Percentiles rank a stretch among this genome's conserved stretches.
Conservation (phyloP, 148 eudicot species). For the Rheum nobile region DNA sequence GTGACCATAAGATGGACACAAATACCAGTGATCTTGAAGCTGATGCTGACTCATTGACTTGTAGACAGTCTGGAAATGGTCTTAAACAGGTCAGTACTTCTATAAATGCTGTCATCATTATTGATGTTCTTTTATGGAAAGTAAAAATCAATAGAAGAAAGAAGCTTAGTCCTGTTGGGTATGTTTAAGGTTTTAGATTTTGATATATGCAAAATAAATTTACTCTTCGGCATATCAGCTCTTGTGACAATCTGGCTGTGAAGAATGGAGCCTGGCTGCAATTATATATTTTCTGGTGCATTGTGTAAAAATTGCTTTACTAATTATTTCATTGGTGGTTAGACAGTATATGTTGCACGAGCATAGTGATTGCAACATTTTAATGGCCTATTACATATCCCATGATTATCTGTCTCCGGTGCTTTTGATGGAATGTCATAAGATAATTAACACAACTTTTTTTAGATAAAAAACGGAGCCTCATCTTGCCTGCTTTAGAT, state of each 20-base stretch:
- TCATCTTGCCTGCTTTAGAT: no score
- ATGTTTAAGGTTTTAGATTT: neutral
- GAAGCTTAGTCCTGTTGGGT: neutral
- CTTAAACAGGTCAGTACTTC: constrained; percentile 37
- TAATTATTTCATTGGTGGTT: neutral
- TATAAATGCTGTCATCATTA: neutral
- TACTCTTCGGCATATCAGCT: neutral
- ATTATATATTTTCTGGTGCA: neutral
- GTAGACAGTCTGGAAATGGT: constrained; percentile 68
- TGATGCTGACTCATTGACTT: constrained; percentile 87
- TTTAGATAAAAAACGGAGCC: no score
- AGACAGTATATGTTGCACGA: neutral
- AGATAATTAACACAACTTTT: no score
- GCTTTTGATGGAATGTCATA: no score
- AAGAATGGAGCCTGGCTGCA: neutral
- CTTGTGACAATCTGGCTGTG: neutral
- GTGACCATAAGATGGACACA: constrained; percentile 47
- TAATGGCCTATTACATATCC: neutral
- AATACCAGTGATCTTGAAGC: constrained; percentile 82
- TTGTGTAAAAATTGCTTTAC: neutral
- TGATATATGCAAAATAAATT: neutral
- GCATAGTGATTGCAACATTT: neutral
- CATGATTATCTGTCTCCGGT: no score
- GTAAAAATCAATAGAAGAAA: neutral
- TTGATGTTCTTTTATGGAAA: neutral